Evolutionary conservation across 352 stramenopile genomes (phyloP).

Genomic region (Phytophthora sp.): DNA sequence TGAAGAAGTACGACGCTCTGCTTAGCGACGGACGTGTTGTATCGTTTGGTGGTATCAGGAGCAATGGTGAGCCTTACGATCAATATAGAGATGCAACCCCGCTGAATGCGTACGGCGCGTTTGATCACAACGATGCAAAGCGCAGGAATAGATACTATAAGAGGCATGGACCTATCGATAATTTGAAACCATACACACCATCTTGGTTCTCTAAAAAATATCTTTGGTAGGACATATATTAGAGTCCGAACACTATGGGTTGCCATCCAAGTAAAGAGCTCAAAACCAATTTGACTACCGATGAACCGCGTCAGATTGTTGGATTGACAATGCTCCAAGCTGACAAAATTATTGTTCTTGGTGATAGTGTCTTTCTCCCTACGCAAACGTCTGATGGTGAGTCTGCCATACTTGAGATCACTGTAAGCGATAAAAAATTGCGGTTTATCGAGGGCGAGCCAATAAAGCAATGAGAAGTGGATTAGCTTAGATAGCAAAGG

Average conservation of each 20-base stretch:
- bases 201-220: too few relatives aligned
- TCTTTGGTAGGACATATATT: neutral
- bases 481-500: neutral
- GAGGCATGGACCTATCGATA: too few relatives aligned
- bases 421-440: slow-evolving; percentile 7
- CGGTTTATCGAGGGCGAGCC: neutral
- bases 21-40: too few relatives aligned
- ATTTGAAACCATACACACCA: too few relatives aligned
- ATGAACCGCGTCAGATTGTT: slow-evolving; percentile 3
- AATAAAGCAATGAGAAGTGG: neutral
- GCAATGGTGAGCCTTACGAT: too few relatives aligned
- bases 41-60: too few relatives aligned
- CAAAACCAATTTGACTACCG: neutral
- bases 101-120: too few relatives aligned
- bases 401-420: slow-evolving; percentile 2
- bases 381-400: neutral
- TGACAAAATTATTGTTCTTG: neutral
- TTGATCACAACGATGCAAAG: too few relatives aligned
- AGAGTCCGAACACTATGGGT: too few relatives aligned
- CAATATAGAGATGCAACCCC: too few relatives aligned
- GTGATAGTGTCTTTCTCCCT: neutral
- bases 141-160: too few relatives aligned
- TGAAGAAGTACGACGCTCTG: too few relatives aligned
- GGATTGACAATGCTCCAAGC: neutral
- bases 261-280: neutral